Conservation (phyloP, 345 rosid genomes). For the Hypericum perforatum region DNA sequence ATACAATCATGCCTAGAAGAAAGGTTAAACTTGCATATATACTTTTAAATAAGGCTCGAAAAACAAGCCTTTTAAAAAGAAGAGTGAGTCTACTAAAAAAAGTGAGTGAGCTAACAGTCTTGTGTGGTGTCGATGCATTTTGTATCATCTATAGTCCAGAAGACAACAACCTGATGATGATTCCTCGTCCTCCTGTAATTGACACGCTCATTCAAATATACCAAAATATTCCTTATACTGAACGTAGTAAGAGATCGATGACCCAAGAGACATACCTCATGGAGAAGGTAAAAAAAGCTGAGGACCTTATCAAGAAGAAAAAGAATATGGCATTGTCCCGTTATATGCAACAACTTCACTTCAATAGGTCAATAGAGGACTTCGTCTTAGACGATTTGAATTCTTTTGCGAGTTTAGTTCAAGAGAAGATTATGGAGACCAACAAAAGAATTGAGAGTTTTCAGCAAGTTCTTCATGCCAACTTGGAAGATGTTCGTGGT, state of each 20-base stretch:
- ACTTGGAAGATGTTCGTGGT: too few relatives aligned
- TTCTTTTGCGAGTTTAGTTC: neutral
- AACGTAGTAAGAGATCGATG: slow-evolving; percentile 21
- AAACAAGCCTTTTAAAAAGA: slow-evolving; percentile 39
- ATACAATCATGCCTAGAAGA: slow-evolving; percentile 32
- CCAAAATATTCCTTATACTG: slow-evolving; percentile 19
- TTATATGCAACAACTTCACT: slow-evolving; percentile 18
- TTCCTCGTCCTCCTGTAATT: slow-evolving; percentile 22
- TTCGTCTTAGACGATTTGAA: slow-evolving; percentile 4
- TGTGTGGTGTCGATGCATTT: slow-evolving; percentile 31
- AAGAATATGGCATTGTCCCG: slow-evolving; percentile 9
- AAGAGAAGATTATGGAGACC: slow-evolving; percentile 19
- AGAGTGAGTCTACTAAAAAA: slow-evolving; percentile 34
- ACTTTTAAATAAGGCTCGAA: slow-evolving; percentile 24
- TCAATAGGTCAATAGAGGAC: slow-evolving; percentile 4
- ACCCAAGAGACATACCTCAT: slow-evolving; percentile 24
- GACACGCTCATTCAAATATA: slow-evolving; percentile 12
- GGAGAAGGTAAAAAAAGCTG: slow-evolving; percentile 14
- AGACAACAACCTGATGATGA: slow-evolving; percentile 22
- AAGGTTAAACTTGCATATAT: slow-evolving; percentile 36
- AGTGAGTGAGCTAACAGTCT: slow-evolving; percentile 31
- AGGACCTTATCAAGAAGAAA: slow-evolving; percentile 20
- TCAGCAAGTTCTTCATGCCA: slow-evolving; percentile 7
- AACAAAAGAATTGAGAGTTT: slow-evolving; percentile 10
- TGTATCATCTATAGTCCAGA: slow-evolving; percentile 28